Evolutionary conservation across 805 yeast species (phyloP), one percentile per base, ranked within the genome.

Genomic region (Saccharomyces jurei): DNA sequence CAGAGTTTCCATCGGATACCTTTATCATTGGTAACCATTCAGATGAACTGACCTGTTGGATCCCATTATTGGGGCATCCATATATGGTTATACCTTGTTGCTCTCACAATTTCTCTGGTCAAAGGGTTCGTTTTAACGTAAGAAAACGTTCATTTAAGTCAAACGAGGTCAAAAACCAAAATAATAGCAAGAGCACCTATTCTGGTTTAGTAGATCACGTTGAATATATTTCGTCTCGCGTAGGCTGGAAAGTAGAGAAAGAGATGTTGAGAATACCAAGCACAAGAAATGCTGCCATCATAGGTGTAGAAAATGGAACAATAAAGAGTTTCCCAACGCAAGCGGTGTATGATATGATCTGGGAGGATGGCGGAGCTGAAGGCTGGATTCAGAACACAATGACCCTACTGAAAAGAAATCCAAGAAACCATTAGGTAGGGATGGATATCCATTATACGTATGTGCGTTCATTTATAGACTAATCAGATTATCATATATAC

Each of bases 21-120:
- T 92, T 92, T 63, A 71, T 91, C 36, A 90, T 92, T 48, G 98
- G 98, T 1, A 92, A 92, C 67, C 98, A 92, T 66, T 87, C 96
- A 0, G 98, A 92, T 68, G 98, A 92, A 66, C 76, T 92, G 54
- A 91, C 97, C 0, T 87, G 96, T 60, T 92, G 98, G 97, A 83
- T 92, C 41, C 98, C 98, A 2, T 72, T 92, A 10, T 71, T 92
- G 10, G 90, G 89, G 0, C 86, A 78, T 58, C 96, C 97, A 6
- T 92, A 89, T 67, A 74, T 92, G 75, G 96, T 89, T 9, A 88
- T 92, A 46, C 98, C 98, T 10, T 92, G 98, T 68, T 92, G 98
- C 68, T 90, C 97, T 0, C 96, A 92, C 69, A 82, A 86, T 2
- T 76, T 92, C 47, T 79, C 84, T 5, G 98, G 98, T 2, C 83